phyloP scores from a whole-genome alignment of 768 basidiomycete genomes.

The Tylopilus vinaceipallidus region DNA sequence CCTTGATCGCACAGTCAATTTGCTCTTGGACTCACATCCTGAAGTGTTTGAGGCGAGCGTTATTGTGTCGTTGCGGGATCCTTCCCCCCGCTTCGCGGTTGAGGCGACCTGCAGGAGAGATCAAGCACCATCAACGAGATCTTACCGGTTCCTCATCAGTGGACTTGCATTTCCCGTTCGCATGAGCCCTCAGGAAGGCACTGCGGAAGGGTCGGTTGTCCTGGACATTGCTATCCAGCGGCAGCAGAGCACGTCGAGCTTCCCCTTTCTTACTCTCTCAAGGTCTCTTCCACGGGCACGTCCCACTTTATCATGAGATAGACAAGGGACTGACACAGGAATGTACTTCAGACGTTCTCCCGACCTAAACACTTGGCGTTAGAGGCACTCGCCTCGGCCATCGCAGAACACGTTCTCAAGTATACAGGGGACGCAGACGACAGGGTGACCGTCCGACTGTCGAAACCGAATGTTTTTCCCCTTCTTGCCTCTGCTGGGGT shows the following conservation, averaged over 20 bases:
- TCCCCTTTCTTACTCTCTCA: conserved; percentile 23
- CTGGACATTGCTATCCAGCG: conserved; percentile 44
- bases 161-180: conserved; percentile 59
- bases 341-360: conserved; percentile 41
- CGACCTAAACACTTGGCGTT: conserved; percentile 57
- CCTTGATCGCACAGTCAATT: conserved; percentile 37
- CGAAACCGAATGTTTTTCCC: conserved; percentile 71
- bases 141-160: conserved; percentile 25
- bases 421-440: conserved; percentile 19
- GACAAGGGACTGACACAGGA: neutral
- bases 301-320: neutral
- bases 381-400: conserved; percentile 63
- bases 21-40: conserved; percentile 36
- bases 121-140: conserved; percentile 13
- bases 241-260: neutral
- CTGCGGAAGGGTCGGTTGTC: conserved; percentile 58
- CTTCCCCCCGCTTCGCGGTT: conserved; percentile 42
- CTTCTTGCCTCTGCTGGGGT: conserved; percentile 67
- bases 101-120: conserved; percentile 33
- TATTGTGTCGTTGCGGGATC: conserved; percentile 47
- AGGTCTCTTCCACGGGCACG: conserved; percentile 33
- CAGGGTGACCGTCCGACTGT: conserved; percentile 51
- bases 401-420: conserved; percentile 47
- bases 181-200: conserved; percentile 62
- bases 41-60: conserved; percentile 40